These are phyloP conservation scores for Massariosphaeria phaeospora DNA, from an alignment of 495 filamentous ascomycete genomes.

Conservation along the genomic window DNA sequence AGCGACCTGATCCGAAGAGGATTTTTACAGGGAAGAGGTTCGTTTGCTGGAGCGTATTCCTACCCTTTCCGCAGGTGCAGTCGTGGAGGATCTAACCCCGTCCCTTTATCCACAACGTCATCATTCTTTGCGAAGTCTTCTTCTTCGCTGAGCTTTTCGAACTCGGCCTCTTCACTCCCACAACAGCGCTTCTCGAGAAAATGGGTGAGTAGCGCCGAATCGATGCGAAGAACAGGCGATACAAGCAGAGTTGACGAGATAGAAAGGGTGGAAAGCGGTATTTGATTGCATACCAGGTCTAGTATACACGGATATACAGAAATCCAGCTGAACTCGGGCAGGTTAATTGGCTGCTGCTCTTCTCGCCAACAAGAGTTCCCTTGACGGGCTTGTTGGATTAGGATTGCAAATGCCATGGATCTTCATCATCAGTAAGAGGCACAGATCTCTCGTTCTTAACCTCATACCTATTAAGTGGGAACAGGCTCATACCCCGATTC, in stretches of 20 bases:
- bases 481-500: background rate
- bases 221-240: background rate
- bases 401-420: background rate
- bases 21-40: background rate
- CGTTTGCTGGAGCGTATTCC: background rate
- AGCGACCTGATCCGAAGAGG: background rate
- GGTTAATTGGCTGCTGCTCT: background rate
- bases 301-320: background rate
- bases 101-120: background rate
- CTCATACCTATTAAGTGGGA: background rate
- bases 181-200: background rate
- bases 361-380: background rate
- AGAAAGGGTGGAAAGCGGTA: background rate
- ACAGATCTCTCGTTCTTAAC: background rate
- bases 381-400: background rate
- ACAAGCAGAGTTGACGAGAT: background rate
- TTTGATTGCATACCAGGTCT: background rate
- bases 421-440: background rate
- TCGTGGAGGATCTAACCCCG: background rate
- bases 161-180: background rate
- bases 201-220: background rate
- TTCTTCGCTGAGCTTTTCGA: background rate
- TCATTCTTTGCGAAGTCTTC: background rate
- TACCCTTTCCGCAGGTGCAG: background rate
- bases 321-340: background rate